These are phyloP conservation scores for Fusarium drepaniforme DNA, from an alignment of 2,329 filamentous ascomycete genomes.

Conservation along the genomic window DNA sequence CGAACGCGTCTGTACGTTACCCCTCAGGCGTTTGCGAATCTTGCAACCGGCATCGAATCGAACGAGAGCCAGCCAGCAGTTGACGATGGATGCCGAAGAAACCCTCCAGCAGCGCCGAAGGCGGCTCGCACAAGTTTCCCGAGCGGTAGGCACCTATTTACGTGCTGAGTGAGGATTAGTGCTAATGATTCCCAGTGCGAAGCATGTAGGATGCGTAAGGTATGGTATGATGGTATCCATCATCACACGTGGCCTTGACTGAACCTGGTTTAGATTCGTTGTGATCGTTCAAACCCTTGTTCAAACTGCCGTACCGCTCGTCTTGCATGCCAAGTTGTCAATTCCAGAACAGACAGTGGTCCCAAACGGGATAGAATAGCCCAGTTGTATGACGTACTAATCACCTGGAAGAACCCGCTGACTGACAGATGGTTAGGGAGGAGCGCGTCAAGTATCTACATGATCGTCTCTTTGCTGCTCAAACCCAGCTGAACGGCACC, in stretches of 20 bases:
- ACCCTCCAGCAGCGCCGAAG: conserved; percentile 11
- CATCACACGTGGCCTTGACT: not conserved
- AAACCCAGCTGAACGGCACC: not conserved
- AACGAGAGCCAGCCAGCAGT: not conserved
- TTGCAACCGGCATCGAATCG: not conserved
- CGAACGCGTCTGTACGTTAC: not conserved
- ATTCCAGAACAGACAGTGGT: not conserved
- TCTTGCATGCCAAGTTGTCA: conserved; percentile 2
- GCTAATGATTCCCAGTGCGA: conserved; percentile 8
- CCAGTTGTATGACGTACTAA: not conserved
- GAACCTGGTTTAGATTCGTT: not conserved
- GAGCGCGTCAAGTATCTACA: conserved; percentile 3
- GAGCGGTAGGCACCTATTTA: not conserved
- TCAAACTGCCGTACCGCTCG: not conserved
- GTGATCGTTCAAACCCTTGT: conserved; percentile 8
- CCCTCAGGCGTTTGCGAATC: not conserved
- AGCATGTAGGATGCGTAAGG: conserved; percentile 8
- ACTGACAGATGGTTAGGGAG: not conserved
- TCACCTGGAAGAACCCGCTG: not conserved
- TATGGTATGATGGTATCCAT: not conserved
- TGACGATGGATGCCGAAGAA: conserved; percentile 5
- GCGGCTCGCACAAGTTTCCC: conserved; percentile 6
- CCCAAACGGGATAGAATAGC: conserved; percentile 4
- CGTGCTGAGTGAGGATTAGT: not conserved
- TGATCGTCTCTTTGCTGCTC: conserved; percentile 1